phyloP scores from a whole-genome alignment of 805 yeast species.

The Wickerhamiella siamensis region DNA sequence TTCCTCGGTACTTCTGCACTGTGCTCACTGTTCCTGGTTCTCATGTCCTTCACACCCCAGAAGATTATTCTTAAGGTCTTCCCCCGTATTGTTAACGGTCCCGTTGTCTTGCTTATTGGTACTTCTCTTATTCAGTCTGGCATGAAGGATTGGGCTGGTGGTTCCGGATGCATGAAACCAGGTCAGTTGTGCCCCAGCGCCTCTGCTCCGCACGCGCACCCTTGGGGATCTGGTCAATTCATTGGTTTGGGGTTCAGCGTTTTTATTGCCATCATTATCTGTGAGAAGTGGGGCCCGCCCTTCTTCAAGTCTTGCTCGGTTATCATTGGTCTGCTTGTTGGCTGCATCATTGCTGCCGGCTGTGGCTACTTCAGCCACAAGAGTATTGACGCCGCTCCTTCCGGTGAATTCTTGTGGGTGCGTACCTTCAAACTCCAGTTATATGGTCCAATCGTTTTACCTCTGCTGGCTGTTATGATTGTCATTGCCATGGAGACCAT shows the following conservation, averaged over 20 bases:
- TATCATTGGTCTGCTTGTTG: constrained; percentile 63
- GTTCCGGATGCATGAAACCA: constrained; percentile 39
- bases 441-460: constrained; percentile 72
- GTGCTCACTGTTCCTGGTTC: constrained; percentile 59
- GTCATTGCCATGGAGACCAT: constrained; percentile 82
- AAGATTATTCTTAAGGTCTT: constrained; percentile 49
- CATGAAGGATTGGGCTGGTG: constrained; percentile 74
- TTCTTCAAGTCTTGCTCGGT: constrained; percentile 88
- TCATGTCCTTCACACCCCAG: constrained; percentile 63
- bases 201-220: constrained; percentile 33
- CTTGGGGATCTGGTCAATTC: constrained; percentile 77
- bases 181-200: constrained; percentile 1
- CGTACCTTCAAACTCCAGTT: constrained; percentile 60
- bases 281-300: constrained; percentile 81
- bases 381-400: constrained; percentile 54
- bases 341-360: constrained; percentile 85
- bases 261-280: constrained; percentile 49
- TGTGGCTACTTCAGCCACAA: constrained; percentile 56
- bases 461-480: constrained; percentile 64
- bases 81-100: constrained; percentile 84
- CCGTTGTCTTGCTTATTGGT: constrained; percentile 75
- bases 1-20: constrained; percentile 62
- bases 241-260: constrained; percentile 77
- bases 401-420: constrained; percentile 74
- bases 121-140: constrained; percentile 51